Evolutionary conservation across 768 basidiomycete species (phyloP), one percentile per base, ranked within the genome.

Genomic region (Mycena albidolilacea): DNA sequence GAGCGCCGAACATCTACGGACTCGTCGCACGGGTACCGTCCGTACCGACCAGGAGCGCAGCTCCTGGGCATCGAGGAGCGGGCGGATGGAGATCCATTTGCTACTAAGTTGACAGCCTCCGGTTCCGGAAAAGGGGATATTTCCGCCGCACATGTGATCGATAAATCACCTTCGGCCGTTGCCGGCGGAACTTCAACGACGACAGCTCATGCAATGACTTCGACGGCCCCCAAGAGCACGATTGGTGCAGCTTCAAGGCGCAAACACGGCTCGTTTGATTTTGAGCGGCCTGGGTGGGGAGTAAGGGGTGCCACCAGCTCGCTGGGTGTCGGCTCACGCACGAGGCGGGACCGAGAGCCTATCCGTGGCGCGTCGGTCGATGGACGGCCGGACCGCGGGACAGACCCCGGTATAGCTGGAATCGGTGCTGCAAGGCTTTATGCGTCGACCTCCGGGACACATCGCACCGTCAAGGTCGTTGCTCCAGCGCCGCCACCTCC

Each of bases 221-320:
- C 74, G 3, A 55, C 67, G 19, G 59, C 57, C 1, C 38, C 68
- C 35, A 73, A 70, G 30, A 55, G 37, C 61, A 66, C 71, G 6
- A 44, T 75, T 43, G 60, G 71, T 39, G 59, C 59, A 15, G 48
- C 39, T 7, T 50, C 71, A 3, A 46, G 64, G 10, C 71, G 75
- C 19, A 91, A 92, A 77, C 91, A 92, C 74, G 92, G 92, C 7
- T 92, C 90, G 77, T 93, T 94, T 79, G 93, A 94, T 77, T 93
- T 94, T 75, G 93, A 94, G 80, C 85, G 92, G 44, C 92, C 93
- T 0, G 86, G 89, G 0, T 85, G 86, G 85, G 82, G 81, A 23
- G 73, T 80, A 74, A 87, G 2, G 85, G 86, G 6, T 30, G 83
- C 83, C 7, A 84, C 83, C 7, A 79, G 79, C 35, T 81, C 77